Conservation (phyloP, 208 protist genomes). For the Wallacemonas sp. region DNA sequence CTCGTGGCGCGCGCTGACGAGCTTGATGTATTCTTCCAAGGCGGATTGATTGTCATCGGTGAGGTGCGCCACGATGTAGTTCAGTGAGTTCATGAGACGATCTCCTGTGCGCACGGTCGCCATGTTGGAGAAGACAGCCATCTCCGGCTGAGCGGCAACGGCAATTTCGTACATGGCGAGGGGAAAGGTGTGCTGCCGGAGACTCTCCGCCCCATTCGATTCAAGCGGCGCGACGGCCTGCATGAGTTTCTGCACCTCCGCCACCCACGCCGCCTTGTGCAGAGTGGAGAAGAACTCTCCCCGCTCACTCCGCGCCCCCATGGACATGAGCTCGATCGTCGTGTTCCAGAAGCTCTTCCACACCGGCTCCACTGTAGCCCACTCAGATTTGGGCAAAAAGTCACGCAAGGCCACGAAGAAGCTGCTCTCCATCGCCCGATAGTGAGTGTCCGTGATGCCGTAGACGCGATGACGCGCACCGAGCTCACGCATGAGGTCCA, state of each 20-base stretch:
- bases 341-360: constrained; percentile 24
- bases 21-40: constrained; percentile 20
- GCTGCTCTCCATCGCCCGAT: constrained; percentile 16
- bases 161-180: constrained; percentile 29
- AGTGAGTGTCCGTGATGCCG: constrained; percentile 13
- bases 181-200: constrained; percentile 23
- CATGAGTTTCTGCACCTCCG: constrained; percentile 12
- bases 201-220: constrained; percentile 3
- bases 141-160: constrained; percentile 7
- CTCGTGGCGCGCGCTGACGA: constrained; percentile 14
- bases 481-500: constrained; percentile 28
- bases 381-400: constrained; percentile 5
- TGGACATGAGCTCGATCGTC: constrained; percentile 12
- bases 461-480: constrained; percentile 30
- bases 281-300: constrained; percentile 12
- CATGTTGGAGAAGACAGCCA: constrained; percentile 23
- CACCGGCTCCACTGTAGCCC: not conserved
- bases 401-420: constrained; percentile 15
- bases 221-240: constrained; percentile 15
- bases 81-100: constrained; percentile 23
- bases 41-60: constrained; percentile 9
- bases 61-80: constrained; percentile 27
- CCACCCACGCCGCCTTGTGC: constrained; percentile 14
- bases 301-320: constrained; percentile 3
- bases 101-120: constrained; percentile 18